Base-by-base conservation (phyloP, 148 eudicot species). In the Chenopodium quinoa region DNA sequence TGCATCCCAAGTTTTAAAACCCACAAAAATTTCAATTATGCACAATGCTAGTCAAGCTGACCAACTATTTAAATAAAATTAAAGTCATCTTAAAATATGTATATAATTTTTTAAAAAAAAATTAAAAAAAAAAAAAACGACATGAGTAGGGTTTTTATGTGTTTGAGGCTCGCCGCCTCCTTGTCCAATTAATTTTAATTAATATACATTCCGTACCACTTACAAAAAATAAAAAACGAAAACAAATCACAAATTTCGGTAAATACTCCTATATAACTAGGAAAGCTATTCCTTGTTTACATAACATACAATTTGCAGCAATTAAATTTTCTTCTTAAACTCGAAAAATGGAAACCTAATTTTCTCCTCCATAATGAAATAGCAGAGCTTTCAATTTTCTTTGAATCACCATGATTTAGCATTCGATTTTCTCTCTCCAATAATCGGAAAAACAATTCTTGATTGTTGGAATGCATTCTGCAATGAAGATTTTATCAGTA, bases 401-500 rank as follows among this genome's bases (percentile, higher is more conserved):
- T 19, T 58, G 1, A 16, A 58, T 58, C 14, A 50, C 13, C 44
- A 73, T 74, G 77, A 1, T 27, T 4, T 74, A 74, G 77, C 77
- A 73, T 47, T 48, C 12, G 4, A 9, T 9, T 23, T 20, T 40
- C 75, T n/a, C 14, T 11, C 14, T 44, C 60, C 27, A n/a, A 8
- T 2, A 3, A 37, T 22, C 1, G 11, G 40, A 34, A 23, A 23
- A 12, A 3, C 31, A 13, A 8, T 0, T 47, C 40, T 73, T 17
- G 19, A 13, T 8, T 54, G 16, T 54, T 40, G 44, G 44, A 40
- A 40, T 40, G 6, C 7, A 40, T 40, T 73, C 10, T 9, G 34
- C 13, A 3, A 71, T 87, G 89, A 84, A 66, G 64, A 23, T 87
- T 52, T 16, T 76, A 0, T 23, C 48, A 62, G 87, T 71, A 1